Base-by-base conservation (phyloP, 2,329 filamentous ascomycete species). In the Pestalotiopsis sp. region DNA sequence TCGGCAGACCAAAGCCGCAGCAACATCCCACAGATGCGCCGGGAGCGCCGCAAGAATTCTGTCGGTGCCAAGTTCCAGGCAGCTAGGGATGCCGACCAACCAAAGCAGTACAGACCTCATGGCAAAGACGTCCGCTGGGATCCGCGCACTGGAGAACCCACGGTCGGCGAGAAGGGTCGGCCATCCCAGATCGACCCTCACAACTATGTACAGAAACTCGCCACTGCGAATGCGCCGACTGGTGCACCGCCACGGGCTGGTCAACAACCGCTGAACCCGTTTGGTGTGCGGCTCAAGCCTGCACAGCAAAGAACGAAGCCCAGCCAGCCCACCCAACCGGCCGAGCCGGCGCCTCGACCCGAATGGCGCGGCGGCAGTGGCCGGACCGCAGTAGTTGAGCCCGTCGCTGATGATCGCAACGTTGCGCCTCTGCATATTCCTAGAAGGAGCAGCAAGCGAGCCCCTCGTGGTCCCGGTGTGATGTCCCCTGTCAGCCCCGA, bases 301-400 rank as follows among this genome's bases (percentile, higher is more conserved):
- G 39, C 66, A 9, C 57, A 36, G 12, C 57, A 78, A 67, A 81
- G 82, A 70, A 74, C 73, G 31, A 76, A 20, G 17, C 45, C 45
- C 6, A n/a, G 6, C 45, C 45, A 9, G 14, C 45, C 45, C 3
- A n/a, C 7, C 45, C 45, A 9, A 4, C 45, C 45, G 45, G 14
- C 45, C 3, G 45, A 52, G 11, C n/a, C 17, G 45, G 20, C 17
- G 7, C 45, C 45, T 17, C 83, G 85, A 25, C 89, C 90, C 4
- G 85, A 90, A 68, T 94, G 92, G 92, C 91, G 90, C 74, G 92
- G 92, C 20, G 89, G 90, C 49, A 94, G 90, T 76, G 92, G 92
- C 36, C 88, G 92, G 72, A 85, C 86, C 57, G 83, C 87, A 45
- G 84, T 93, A 68, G 86, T 92, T 41, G 85, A 86, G 59, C 90